Base-by-base conservation (phyloP, 345 rosid genomes). In the Psidium guajava region DNA sequence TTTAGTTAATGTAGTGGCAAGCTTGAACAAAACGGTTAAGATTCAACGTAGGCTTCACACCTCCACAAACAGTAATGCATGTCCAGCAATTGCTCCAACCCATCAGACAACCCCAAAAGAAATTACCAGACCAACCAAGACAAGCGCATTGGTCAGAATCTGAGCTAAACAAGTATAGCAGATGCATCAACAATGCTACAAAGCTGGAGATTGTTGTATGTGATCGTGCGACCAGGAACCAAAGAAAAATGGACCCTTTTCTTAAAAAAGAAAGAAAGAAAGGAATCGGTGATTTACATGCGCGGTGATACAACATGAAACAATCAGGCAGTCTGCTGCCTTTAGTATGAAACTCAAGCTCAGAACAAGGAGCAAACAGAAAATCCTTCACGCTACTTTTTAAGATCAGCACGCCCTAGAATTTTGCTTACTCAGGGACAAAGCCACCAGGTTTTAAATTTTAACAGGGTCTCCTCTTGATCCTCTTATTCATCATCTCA, bases 401-500 rank as follows among this genome's bases (percentile, higher is more conserved):
- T 9, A 32, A 36, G 47, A 69, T 36, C 77, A 18, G 25, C 77
- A 32, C 0, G 47, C 25, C 47, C 77, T 8, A 32, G 47, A 69
- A 69, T 69, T 36, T 69, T 47, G 77, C 77, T 69, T 9, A n/a
- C 61, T 49, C 50, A 3, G 28, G 69, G 14, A 47, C 49, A 64
- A 64, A 49, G 36, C 55, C 55, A 74, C 24, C 50, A 51, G 55
- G 20, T 52, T 53, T 42, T 56, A 42, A 83, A 57, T 52, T 53
- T 42, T 75, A 54, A 83, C 57, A 56, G 88, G 80, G 32, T 88
- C 89, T 83, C 90, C 92, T 84, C 89, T 86, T 90, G 54, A 88
- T 81, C 82, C 92, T 89, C 81, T 88, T 93, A 90, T 92, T 93
- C 88, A 90, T 93, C 91, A 87, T 91, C 87, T 93, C 93, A 73